phyloP scores from a whole-genome alignment of 306 rosid genomes.

The Benincasa hispida region DNA sequence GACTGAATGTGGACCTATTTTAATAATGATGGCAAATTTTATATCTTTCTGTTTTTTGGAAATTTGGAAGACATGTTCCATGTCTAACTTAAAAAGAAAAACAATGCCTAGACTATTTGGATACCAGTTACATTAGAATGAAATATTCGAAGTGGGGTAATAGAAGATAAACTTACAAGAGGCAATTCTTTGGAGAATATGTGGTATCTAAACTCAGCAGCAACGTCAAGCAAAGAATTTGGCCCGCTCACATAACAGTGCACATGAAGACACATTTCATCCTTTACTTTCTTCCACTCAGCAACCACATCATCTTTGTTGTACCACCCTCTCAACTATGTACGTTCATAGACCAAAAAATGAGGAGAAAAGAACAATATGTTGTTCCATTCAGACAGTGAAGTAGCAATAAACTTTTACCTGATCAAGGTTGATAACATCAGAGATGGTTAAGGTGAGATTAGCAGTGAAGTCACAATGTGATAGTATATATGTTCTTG shows the following conservation, averaged over 20 bases:
- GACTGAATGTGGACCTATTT: neutral
- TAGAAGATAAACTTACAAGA: constrained; percentile 39
- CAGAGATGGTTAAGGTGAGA: constrained; percentile 78
- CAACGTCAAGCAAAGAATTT: constrained; percentile 46
- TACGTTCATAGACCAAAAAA: neutral
- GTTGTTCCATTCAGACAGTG: neutral
- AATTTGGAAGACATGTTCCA: neutral
- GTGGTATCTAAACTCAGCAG: constrained; percentile 88
- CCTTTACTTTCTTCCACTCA: constrained; percentile 90
- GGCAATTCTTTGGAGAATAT: constrained; percentile 96
- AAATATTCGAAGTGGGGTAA: neutral
- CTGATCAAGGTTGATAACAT: constrained; percentile 88
- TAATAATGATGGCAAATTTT: neutral
- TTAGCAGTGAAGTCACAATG: constrained; percentile 96
- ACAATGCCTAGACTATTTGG: neutral
- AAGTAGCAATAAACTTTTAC: constrained; percentile 19
- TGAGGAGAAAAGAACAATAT: neutral
- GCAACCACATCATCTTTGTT: constrained; percentile 93
- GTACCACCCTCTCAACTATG: constrained; percentile 90
- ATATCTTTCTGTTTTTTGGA: neutral
- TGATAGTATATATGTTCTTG: constrained; percentile 84
- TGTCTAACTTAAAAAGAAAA: neutral
- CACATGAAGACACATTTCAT: constrained; percentile 77
- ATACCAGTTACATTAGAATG: neutral
- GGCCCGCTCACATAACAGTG: constrained; percentile 98